Base-by-base conservation (phyloP, 2,329 filamentous ascomycete genomes). In the Ophiocordyceps polyrhachis-furcata region DNA sequence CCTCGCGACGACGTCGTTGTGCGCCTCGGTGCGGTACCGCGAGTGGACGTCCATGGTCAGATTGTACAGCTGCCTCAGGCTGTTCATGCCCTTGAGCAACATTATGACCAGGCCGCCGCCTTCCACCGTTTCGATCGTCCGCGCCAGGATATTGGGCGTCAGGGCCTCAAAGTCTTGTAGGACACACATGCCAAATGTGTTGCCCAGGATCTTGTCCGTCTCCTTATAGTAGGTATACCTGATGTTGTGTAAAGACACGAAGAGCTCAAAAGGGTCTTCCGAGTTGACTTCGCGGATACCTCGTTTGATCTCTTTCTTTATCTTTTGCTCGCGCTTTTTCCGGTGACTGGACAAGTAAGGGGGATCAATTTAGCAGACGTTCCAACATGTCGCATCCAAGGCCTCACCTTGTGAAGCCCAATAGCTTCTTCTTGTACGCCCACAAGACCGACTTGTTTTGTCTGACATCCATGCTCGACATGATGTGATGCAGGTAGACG, bases 201-300 rank as follows among this genome's bases (percentile, higher is more conserved):
- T 93, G 60, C 91, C 91, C 46, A 96, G 66, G 58, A 98, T 95
- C 71, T 95, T 96, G 57, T 98, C 91, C 25, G 91, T 96, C 68
- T 98, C 91, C 66, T 98, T 98, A 71, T 98, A 98, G 72, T 94
- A 98, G 47, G 91, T 86, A 74, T 98, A 98, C 62, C 91, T 83
- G 60, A 98, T 94, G 63, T 95, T 87, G 67, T 96, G 84, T 46
- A 94, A 79, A 47, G 87, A 91, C 55, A 96, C 82, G 65, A 96
- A 98, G 45, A 96, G 76, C 66, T 98, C 91, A 68, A 98, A 98
- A 0, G 91, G 83, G 59, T 98, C 91, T 59, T 93, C 86, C 45
- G 79, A 75, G 62, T 98, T 94, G 49, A 83, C 77, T 63, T 98
- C 91, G 57, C 93, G 78, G 52, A 88, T 86, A 41, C 91, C 91